A percentile compares a stretch with the other conserved stretches of the same genome.
These are phyloP conservation scores for Paraglomus brasilianum DNA, from an alignment of 192 early-diverging fungal genomes.

Conservation along the genomic window DNA sequence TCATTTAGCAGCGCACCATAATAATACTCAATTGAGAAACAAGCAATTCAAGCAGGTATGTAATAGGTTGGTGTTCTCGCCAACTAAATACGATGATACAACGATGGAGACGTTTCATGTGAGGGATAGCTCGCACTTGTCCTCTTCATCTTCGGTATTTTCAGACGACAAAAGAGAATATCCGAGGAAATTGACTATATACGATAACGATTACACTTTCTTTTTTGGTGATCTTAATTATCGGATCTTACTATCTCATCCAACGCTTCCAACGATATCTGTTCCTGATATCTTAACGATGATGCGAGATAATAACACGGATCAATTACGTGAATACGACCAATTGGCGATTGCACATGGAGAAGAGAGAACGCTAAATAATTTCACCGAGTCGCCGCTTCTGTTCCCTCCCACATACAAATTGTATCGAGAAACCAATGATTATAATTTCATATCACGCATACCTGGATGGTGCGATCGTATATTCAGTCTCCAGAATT, in stretches of 20 bases:
- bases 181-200: conserved; percentile 4
- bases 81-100: neutral
- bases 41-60: conserved; percentile 21
- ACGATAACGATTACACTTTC: conserved; percentile 31
- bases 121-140: neutral
- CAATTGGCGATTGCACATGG: conserved; percentile 31
- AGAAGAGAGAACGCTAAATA: neutral
- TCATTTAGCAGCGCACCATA: conserved; percentile 33
- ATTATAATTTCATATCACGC: conserved; percentile 11
- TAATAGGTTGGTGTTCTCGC: conserved; percentile 29
- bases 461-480: conserved; percentile 37
- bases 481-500: conserved; percentile 22
- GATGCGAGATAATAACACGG: neutral
- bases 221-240: conserved; percentile 37
- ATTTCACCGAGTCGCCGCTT: conserved; percentile 31
- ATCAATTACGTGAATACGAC: conserved; percentile 13
- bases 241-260: conserved; percentile 20
- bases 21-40: conserved; percentile 27
- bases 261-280: conserved; percentile 15
- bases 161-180: neutral
- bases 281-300: conserved; percentile 1
- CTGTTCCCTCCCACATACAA: conserved; percentile 37
- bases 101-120: neutral
- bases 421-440: conserved; percentile 15
- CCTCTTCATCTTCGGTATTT: neutral